These are phyloP conservation scores for Beta lomatogona DNA, from an alignment of 179 eudicot genomes.

Conservation along the genomic window DNA sequence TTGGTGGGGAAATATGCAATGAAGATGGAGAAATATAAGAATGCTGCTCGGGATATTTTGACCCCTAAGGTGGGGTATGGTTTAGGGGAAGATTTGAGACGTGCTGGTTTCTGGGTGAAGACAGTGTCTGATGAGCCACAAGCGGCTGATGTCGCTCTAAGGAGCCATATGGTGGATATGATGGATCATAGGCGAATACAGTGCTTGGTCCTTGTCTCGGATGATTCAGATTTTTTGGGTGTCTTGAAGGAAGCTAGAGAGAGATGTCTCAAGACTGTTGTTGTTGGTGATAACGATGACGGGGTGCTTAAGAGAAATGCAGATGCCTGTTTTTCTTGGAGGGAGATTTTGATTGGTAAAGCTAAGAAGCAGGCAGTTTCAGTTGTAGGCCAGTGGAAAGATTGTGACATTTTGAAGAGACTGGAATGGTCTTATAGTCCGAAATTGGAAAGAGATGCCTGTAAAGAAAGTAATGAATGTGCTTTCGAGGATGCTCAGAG, in stretches of 20 bases:
- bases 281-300: conserved; percentile 70
- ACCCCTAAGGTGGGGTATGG: conserved; percentile 81
- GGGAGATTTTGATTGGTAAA: conserved; percentile 74
- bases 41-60: conserved; percentile 59
- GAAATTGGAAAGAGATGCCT: conserved; percentile 40
- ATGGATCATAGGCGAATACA: conserved; percentile 60
- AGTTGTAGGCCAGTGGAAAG: conserved; percentile 80
- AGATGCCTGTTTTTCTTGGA: conserved; percentile 85
- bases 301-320: conserved; percentile 74
- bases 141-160: conserved; percentile 70
- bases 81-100: conserved; percentile 69
- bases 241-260: conserved; percentile 72
- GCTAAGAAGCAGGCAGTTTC: conserved; percentile 66
- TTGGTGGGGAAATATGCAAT: conserved; percentile 65
- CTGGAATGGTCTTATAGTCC: conserved; percentile 80
- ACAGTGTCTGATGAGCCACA: conserved; percentile 69
- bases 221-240: conserved; percentile 69
- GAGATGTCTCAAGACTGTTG: conserved; percentile 87
- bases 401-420: conserved; percentile 67
- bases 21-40: conserved; percentile 81
- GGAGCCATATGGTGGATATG: conserved; percentile 65
- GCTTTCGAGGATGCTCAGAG: conserved; percentile 35
- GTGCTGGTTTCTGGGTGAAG: conserved; percentile 83
- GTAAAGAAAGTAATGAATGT: conserved; percentile 17
- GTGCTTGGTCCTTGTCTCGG: conserved; percentile 78